phyloP scores from a whole-genome alignment of 345 rosid species.

The Kandelia obovata region DNA sequence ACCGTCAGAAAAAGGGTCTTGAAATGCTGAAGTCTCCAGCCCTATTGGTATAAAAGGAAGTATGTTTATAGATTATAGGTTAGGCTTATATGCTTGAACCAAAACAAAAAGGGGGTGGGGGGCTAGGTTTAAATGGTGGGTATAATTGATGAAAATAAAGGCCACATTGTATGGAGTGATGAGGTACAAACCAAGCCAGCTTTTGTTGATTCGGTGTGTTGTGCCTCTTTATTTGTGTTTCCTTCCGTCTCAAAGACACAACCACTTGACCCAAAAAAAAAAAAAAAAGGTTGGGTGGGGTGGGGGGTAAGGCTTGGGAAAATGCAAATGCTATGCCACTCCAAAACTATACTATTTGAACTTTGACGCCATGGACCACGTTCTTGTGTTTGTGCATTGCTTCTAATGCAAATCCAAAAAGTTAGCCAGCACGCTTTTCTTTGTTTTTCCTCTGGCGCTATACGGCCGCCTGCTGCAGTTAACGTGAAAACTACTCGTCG shows the following conservation, averaged over 20 bases:
- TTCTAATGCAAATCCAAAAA: background rate
- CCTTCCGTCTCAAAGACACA: too few species aligned
- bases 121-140: too few species aligned
- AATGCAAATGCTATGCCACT: too few species aligned
- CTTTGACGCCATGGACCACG: conserved; percentile 19
- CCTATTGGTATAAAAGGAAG: conserved; percentile 20
- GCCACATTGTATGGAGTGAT: conserved; percentile 23
- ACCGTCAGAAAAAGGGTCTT: conserved; percentile 8
- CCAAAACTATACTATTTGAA: too few species aligned
- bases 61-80: conserved; percentile 22
- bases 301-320: too few species aligned
- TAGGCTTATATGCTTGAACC: conserved; percentile 27
- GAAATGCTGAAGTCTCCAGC: conserved; percentile 11
- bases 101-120: too few species aligned
- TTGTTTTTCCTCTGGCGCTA: conserved; percentile 6
- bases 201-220: too few species aligned
- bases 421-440: conserved; percentile 12
- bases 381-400: conserved; percentile 10
- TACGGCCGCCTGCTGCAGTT: conserved; percentile 10
- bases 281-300: too few species aligned
- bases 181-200: background rate
- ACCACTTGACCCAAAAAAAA: too few species aligned
- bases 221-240: too few species aligned
- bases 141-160: conserved; percentile 34
- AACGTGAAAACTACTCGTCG: background rate